Conservation (phyloP, 768 basidiomycete species). For the Auricularia heimuer region DNA sequence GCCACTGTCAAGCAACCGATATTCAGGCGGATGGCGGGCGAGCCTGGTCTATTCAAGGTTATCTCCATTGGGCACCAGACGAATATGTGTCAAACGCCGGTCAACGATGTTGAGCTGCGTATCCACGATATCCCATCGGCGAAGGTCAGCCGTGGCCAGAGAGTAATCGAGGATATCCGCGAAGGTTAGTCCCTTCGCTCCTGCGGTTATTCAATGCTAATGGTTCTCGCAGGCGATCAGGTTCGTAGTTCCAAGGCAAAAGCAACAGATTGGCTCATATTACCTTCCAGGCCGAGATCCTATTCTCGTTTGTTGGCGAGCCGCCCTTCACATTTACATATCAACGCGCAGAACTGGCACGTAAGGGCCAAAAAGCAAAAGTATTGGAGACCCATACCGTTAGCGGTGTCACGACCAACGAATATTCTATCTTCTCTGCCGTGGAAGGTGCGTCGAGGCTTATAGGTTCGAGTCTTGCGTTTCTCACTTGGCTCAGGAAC, state of each 20-base stretch:
- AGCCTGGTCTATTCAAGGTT: conserved; percentile 76
- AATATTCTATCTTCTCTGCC: conserved; percentile 88
- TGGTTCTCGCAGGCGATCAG: conserved; percentile 46
- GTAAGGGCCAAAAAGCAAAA: conserved; percentile 63
- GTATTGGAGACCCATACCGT: conserved; percentile 91
- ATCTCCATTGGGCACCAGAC: conserved; percentile 86
- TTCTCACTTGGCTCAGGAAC: conserved; percentile 42
- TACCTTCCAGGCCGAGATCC: conserved; percentile 66
- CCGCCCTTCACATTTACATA: conserved; percentile 97
- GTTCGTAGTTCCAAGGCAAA: conserved; percentile 8
- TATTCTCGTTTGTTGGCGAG: conserved; percentile 81
- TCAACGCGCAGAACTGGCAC: conserved; percentile 66
- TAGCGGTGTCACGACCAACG: conserved; percentile 58
- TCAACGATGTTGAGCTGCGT: conserved; percentile 61
- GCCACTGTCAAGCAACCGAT: conserved; percentile 72
- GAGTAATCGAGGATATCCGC: conserved; percentile 74
- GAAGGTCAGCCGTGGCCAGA: conserved; percentile 77
- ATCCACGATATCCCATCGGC: conserved; percentile 84
- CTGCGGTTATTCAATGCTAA: too few relatives aligned
- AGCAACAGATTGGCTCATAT: neutral
- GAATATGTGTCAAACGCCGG: conserved; percentile 78
- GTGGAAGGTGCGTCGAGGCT: conserved; percentile 58
- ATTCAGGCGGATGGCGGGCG: conserved; percentile 77
- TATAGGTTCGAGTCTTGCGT: conserved; percentile 3
- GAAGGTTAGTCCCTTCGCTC: conserved; percentile 48